Conservation (phyloP, 2,329 filamentous ascomycete genomes). For the Fusarium odoratissimum region DNA sequence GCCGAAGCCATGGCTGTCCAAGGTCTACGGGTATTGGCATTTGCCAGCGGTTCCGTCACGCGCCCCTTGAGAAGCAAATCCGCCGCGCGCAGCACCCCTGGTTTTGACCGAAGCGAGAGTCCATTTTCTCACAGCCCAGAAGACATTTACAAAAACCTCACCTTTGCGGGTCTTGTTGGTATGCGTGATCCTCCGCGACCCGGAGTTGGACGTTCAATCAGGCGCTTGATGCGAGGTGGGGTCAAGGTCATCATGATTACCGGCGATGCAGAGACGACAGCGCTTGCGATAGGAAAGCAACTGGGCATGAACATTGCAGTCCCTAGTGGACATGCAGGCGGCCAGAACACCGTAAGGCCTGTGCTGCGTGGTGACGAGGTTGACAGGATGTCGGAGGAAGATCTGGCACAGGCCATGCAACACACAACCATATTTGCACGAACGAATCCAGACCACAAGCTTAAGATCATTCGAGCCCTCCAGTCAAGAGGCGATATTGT, state of each 20-base stretch:
- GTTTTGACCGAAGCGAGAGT: conserved; percentile 53
- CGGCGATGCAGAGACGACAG: conserved; percentile 94
- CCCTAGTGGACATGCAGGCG: conserved; percentile 62
- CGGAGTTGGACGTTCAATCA: conserved; percentile 89
- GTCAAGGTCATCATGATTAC: conserved; percentile 99
- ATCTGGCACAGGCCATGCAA: conserved; percentile 85
- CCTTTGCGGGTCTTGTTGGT: conserved; percentile 91
- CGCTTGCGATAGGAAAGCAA: conserved; percentile 91
- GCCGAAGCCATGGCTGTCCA: conserved; percentile 89
- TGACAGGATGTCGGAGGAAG: conserved; percentile 88
- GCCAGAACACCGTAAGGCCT: conserved; percentile 71
- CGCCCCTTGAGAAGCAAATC: conserved; percentile 58
- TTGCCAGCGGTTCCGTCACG: conserved; percentile 83
- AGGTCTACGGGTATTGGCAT: conserved; percentile 89
- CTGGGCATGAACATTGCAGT: conserved; percentile 88
- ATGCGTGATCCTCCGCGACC: conserved; percentile 97
- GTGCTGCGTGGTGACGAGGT: conserved; percentile 92
- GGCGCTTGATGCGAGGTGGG: conserved; percentile 89
- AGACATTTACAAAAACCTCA: conserved; percentile 83
- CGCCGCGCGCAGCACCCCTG: conserved; percentile 63
- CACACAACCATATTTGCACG: conserved; percentile 95
- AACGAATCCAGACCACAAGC: conserved; percentile 96
- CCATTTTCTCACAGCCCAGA: conserved; percentile 64
- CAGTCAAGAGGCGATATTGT: conserved; percentile 96
- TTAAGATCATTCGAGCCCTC: conserved; percentile 93